These are phyloP conservation scores for Cadophora sp. DNA, from an alignment of 2,329 filamentous ascomycete species.

Conservation along the genomic window DNA sequence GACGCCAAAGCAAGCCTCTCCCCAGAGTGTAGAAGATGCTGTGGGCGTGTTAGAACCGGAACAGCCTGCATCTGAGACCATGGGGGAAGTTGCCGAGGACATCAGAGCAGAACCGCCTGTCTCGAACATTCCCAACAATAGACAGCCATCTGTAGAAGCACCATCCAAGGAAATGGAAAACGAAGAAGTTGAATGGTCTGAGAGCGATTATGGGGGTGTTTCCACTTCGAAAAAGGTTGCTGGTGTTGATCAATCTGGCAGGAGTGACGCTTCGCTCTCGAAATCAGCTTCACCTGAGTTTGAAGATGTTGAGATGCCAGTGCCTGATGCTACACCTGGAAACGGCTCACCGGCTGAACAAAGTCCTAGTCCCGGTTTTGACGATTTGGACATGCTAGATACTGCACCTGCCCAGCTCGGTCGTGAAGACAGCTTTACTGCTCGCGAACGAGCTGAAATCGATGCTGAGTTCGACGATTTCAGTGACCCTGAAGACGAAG, in stretches of 20 bases:
- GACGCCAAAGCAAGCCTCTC: neutral
- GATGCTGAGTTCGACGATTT: conserved; percentile 64
- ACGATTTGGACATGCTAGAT: conserved; percentile 37
- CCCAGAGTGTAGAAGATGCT: neutral
- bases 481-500: conserved; percentile 91
- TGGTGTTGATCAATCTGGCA: conserved; percentile 9
- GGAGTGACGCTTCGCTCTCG: conserved; percentile 30
- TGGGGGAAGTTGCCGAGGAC: conserved; percentile 43
- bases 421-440: conserved; percentile 16
- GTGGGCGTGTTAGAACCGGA: conserved; percentile 34
- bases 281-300: conserved; percentile 56
- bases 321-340: neutral
- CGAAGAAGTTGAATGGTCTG: conserved; percentile 59
- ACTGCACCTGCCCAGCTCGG: conserved; percentile 15
- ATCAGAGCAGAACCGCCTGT: conserved; percentile 40
- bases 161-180: conserved; percentile 28
- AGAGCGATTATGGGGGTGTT: conserved; percentile 53
- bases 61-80: conserved; percentile 18
- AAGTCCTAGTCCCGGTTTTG: conserved; percentile 37
- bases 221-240: conserved; percentile 26
- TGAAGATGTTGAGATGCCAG: conserved; percentile 53
- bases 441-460: conserved; percentile 35
- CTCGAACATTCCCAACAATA: conserved; percentile 40
- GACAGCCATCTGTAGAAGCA: conserved; percentile 22
- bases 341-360: conserved; percentile 12